Evolutionary conservation across 805 yeast species (phyloP).

Genomic region (Candida manassasensis): DNA sequence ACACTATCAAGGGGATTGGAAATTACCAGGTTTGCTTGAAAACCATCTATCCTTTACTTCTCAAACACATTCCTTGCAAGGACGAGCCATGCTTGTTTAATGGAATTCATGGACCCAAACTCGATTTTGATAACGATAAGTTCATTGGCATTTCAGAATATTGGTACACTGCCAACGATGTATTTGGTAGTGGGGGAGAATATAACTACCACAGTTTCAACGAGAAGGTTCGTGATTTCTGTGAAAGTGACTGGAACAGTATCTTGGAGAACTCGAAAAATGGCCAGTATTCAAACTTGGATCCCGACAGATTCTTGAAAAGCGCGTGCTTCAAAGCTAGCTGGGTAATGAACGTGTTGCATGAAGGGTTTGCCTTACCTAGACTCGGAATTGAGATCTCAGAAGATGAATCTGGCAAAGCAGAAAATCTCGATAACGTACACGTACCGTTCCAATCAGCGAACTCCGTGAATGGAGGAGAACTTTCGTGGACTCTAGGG

Average conservation of each 20-base stretch:
- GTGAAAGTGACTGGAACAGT: slow-evolving; percentile 69
- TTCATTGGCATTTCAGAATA: slow-evolving; percentile 94
- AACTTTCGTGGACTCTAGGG: slow-evolving; percentile 94
- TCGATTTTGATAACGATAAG: slow-evolving; percentile 73
- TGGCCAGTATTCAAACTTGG: slow-evolving; percentile 56
- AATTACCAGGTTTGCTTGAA: slow-evolving; percentile 68
- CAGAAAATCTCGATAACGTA: slow-evolving; percentile 21
- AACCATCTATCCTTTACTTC: slow-evolving; percentile 68
- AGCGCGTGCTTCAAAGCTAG: slow-evolving; percentile 92
- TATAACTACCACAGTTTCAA: slow-evolving; percentile 73
- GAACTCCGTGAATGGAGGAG: slow-evolving; percentile 73
- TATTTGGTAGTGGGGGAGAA: slow-evolving; percentile 83
- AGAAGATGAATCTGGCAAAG: slow-evolving; percentile 23
- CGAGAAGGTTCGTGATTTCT: slow-evolving; percentile 61
- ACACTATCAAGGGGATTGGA: slow-evolving; percentile 69
- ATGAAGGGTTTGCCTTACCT: slow-evolving; percentile 90
- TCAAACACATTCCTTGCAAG: slow-evolving; percentile 75
- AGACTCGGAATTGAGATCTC: slow-evolving; percentile 51
- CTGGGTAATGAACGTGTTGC: slow-evolving; percentile 87
- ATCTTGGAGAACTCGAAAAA: slow-evolving; percentile 45
- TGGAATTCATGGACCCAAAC: slow-evolving; percentile 90
- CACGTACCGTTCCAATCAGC: slow-evolving; percentile 78
- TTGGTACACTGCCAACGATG: slow-evolving; percentile 95
- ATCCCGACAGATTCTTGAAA: slow-evolving; percentile 46
- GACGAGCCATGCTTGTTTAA: slow-evolving; percentile 91